Base-by-base conservation (phyloP, 345 rosid genomes). In the Sapria himalayana region DNA sequence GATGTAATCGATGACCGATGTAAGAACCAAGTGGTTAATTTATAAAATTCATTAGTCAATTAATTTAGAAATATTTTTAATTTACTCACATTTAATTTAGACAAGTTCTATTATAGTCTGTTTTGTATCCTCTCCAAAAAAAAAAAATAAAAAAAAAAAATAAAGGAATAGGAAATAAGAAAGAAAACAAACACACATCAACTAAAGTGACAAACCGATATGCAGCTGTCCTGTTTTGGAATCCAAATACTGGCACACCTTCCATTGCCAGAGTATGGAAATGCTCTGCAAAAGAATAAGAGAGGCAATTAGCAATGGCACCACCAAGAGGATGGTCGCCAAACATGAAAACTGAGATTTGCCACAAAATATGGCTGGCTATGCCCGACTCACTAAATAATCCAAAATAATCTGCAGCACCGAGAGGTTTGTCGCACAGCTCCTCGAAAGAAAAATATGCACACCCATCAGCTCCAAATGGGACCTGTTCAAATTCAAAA, bases 321-420 rank as follows among this genome's bases (percentile, higher is more conserved):
- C 29, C 18, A 22, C 16, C 41, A 13, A 56, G 18, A 9, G 11
- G 33, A 9, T 14, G 27, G 29, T 35, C 6, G 43, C 21, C 19
- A 8, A 14, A 8, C 41, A 46, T 17, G 3, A 15, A 40, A 8
- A 32, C 14, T 25, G 38, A 29, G 18, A 27, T 19, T 18, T 11
- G 41, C 9, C 17, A 16, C 29, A 49, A 38, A 39, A 19, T 50
- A 25, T 5, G 33, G 29, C 10, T 19, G 16, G 45, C 32, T 39
- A 29, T 7, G 42, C 4, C 59, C 50, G 37, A 67, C 98, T 73
- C 66, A 89, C 98, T 89, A 67, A 59, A 89, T 47, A 89, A 63
- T 50, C 98, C 98, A 37, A 89, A 74, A 60, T 89, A 89, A 55
- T 89, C 98, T 1, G 98, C 95, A 56, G 98, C 86, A 53, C 98